Base-by-base conservation (phyloP, 306 rosid species). In the Dryas octopetala region DNA sequence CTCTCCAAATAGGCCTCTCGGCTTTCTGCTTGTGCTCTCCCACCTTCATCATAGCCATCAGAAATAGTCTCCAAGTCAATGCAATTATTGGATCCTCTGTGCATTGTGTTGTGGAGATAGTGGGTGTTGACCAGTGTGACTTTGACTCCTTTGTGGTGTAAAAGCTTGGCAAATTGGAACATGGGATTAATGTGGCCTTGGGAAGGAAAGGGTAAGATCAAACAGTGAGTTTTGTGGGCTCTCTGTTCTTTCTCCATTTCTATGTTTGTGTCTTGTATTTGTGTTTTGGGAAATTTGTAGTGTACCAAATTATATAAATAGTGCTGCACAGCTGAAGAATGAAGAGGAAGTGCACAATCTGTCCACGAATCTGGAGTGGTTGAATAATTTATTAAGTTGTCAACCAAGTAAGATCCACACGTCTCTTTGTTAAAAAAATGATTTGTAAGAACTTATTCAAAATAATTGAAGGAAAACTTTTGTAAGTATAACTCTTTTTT, bases 171-270 rank as follows among this genome's bases (percentile, higher is more conserved):
- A 76, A 86, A 83, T 43, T 86, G 84, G 68, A 80, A 72, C 80
- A 83, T 26, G 3, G 89, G 89, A 45, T 75, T 83, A 1, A 86
- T 46, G 65, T 86, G 91, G 2, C 91, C 87, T 73, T 80, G 89
- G 14, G 23, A 17, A n/a, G 86, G 91, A 54, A 13, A 88, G 44
- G 85, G 1, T 12, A 83, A 44, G 58, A 85, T 63, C 78, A 88
- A 1, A 51, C 78, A 76, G 45, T 88, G 89, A 9, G 68, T 70
- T 41, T 3, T 74, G 58, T 62, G 23, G 26, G 32, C 55, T 78
- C 61, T 82, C 17, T 19, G 70, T 46, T 26, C 62, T 40, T 59
- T 54, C 19, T 59, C 79, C 83, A 71, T 86, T 58, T 55, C 75
- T 43, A 7, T 10, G 3, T 40, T 9, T 40, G 6, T 1, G 5